Conservation (phyloP, 495 filamentous ascomycete genomes). For the Hyaloscypha variabilis region DNA sequence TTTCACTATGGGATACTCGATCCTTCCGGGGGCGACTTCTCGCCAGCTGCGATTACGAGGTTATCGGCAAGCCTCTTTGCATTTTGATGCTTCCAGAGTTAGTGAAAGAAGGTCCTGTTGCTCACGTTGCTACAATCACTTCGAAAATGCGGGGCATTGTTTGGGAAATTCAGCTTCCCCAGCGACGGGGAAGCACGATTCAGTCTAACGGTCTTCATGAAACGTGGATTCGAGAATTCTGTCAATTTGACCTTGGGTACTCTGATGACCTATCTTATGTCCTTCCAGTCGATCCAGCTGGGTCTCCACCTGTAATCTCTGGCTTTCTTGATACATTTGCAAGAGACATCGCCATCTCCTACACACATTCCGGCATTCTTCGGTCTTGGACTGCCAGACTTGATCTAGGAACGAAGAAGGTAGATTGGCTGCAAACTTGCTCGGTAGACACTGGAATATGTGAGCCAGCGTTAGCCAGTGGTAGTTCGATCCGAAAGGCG, state of each 20-base stretch:
- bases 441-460: constrained; percentile 78
- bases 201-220: constrained; percentile 38
- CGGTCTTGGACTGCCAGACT: constrained; percentile 87
- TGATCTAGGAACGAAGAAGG: constrained; percentile 50
- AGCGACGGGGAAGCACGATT: constrained; percentile 25
- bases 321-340: constrained; percentile 88
- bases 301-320: constrained; percentile 68
- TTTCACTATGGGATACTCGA: constrained; percentile 83
- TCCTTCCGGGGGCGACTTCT: constrained; percentile 55
- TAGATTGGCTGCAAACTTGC: constrained; percentile 85
- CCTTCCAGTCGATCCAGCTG: constrained; percentile 88
- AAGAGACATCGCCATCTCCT: constrained; percentile 85
- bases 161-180: constrained; percentile 73
- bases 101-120: constrained; percentile 50
- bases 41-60: constrained; percentile 58
- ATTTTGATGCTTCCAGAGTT: constrained; percentile 74
- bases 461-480: constrained; percentile 78
- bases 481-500: constrained; percentile 84
- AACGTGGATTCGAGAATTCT: constrained; percentile 63
- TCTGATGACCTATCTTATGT: constrained; percentile 80
- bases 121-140: constrained; percentile 80
- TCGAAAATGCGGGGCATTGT: constrained; percentile 82
- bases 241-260: constrained; percentile 69
- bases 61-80: constrained; percentile 77
- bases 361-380: constrained; percentile 73